Conservation (phyloP, 2,329 filamentous ascomycete genomes). For the Escovopsis sp. region DNA sequence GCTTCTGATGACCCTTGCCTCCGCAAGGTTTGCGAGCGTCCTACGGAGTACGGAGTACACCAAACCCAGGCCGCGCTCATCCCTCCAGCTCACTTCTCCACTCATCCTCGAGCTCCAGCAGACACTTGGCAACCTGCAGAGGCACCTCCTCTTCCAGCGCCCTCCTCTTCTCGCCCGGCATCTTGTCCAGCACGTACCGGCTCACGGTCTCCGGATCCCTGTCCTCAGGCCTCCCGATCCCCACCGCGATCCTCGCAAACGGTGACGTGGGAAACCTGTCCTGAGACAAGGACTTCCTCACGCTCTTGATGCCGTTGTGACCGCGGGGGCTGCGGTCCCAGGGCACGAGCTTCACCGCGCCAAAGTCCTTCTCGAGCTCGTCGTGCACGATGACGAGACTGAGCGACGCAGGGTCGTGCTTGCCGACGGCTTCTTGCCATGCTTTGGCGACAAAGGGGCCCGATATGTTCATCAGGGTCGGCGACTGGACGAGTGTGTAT, state of each 20-base stretch:
- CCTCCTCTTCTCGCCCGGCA: constrained; percentile 37
- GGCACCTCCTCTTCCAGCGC: constrained; percentile 38
- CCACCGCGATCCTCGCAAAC: constrained; percentile 56
- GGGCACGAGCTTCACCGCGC: constrained; percentile 47
- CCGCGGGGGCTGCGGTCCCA: constrained; percentile 52
- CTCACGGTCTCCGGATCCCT: constrained; percentile 54
- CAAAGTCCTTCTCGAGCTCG: constrained; percentile 62
- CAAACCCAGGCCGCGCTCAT: neutral
- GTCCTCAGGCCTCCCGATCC: constrained; percentile 69
- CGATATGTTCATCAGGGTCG: constrained; percentile 70
- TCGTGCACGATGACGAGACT: constrained; percentile 72
- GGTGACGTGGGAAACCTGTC: constrained; percentile 24
- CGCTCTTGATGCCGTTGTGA: constrained; percentile 62
- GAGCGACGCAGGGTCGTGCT: constrained; percentile 18
- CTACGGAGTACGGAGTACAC: too few species aligned
- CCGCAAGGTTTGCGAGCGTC: too few species aligned
- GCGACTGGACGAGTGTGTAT: constrained; percentile 59
- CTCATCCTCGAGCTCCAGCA: constrained; percentile 30
- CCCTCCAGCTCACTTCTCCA: constrained; percentile 14
- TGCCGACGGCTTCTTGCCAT: constrained; percentile 42
- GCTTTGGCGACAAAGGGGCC: constrained; percentile 55
- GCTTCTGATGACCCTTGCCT: too few species aligned
- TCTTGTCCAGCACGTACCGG: constrained; percentile 60
- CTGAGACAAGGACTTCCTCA: constrained; percentile 34
- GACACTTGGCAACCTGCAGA: constrained; percentile 33